These are phyloP conservation scores for Saprolegnia parasitica DNA, from an alignment of 352 stramenopile genomes.

Conservation along the genomic window DNA sequence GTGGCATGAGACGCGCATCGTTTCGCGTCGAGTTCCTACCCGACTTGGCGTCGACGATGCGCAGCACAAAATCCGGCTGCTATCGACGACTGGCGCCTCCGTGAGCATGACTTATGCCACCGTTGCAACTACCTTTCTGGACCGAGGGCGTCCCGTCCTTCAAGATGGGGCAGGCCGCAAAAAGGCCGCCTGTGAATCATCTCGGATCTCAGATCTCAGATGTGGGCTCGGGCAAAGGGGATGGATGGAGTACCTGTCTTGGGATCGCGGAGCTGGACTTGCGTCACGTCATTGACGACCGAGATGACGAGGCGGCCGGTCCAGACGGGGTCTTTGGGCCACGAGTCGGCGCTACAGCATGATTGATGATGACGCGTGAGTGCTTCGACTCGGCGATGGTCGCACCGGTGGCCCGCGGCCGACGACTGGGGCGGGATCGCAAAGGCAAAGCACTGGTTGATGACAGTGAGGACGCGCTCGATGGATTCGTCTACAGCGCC, in stretches of 20 bases:
- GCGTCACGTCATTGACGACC: constrained; percentile 47
- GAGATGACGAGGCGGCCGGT: constrained; percentile 59
- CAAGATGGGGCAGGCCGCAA: constrained; percentile 59
- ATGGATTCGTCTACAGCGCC: constrained; percentile 29
- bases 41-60: constrained; percentile 84
- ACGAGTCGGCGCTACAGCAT: constrained; percentile 54
- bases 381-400: neutral
- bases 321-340: constrained; percentile 56
- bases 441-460: constrained; percentile 71
- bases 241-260: constrained; percentile 34
- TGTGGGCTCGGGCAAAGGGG: no score
- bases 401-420: constrained; percentile 49
- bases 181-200: constrained; percentile 33
- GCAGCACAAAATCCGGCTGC: constrained; percentile 90
- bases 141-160: constrained; percentile 50
- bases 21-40: constrained; percentile 31
- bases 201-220: neutral
- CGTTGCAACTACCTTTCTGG: constrained; percentile 44
- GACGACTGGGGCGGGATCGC: constrained; percentile 61
- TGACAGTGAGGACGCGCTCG: constrained; percentile 51
- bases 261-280: constrained; percentile 60
- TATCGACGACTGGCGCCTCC: constrained; percentile 66
- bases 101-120: neutral
- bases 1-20: neutral
- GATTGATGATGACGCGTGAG: no score